Evolutionary conservation across 1,284 basidiomycete species (phyloP).

Genomic region (Pseudozyma pruni): DNA sequence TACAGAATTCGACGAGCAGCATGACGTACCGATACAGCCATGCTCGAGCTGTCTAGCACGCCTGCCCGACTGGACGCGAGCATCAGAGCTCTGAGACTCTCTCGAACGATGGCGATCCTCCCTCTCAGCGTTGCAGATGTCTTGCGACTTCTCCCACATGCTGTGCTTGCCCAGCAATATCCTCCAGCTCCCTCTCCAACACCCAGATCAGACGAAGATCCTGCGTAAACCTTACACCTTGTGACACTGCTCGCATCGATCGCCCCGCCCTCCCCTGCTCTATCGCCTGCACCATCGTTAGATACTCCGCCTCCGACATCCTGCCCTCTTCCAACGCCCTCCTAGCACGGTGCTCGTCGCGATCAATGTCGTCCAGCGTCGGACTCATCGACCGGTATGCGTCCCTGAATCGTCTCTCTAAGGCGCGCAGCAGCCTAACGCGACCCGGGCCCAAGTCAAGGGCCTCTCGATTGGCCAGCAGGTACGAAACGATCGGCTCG

Average conservation of each 20-base stretch:
- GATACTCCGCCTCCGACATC: background rate
- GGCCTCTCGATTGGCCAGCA: constrained; percentile 1
- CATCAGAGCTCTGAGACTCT: too few relatives aligned
- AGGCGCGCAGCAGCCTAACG: background rate
- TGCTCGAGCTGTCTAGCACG: too few relatives aligned
- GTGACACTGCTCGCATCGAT: background rate
- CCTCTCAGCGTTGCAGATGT: constrained; percentile 2
- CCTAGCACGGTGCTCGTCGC: background rate
- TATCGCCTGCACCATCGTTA: background rate
- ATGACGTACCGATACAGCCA: too few relatives aligned
- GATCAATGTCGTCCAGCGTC: constrained; percentile 1
- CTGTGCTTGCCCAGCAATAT: background rate
- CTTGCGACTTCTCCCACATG: background rate
- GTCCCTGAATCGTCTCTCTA: background rate
- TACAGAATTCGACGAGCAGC: too few relatives aligned
- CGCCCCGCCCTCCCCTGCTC: background rate
- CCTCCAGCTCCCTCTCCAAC: constrained; percentile 6
- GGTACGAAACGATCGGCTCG: constrained; percentile 3
- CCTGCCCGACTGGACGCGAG: too few relatives aligned
- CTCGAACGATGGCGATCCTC: too few relatives aligned
- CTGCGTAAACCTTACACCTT: background rate
- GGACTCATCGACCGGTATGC: constrained; percentile 4
- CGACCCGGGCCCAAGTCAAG: constrained; percentile 1
- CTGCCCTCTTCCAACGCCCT: background rate
- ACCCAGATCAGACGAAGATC: constrained; percentile 1